Percentiles rank a stretch among this genome's conserved stretches.
These are phyloP conservation scores for Hamamelis virginiana DNA, from an alignment of 164 flowering plant genomes.

Conservation along the genomic window DNA sequence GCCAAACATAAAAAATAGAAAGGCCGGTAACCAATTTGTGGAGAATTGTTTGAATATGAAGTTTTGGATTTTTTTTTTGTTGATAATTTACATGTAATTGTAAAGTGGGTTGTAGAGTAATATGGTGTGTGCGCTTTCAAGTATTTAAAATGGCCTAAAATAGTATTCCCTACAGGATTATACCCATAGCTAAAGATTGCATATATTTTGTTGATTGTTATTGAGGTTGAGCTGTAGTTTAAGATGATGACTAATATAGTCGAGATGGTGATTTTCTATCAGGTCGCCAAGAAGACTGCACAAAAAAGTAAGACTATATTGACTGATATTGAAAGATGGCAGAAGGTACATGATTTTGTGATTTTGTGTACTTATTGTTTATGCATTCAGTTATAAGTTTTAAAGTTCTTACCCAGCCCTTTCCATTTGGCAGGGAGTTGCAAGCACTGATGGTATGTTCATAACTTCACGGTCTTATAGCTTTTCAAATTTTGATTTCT, in stretches of 20 bases:
- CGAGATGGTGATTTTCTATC: conserved; percentile 19
- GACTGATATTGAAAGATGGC: conserved; percentile 88
- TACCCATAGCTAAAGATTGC: background rate
- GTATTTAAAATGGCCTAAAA: background rate
- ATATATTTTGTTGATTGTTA: background rate
- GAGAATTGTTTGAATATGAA: too few relatives aligned
- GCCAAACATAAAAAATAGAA: too few relatives aligned
- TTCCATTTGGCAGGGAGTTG: conserved; percentile 77
- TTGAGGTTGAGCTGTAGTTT: background rate
- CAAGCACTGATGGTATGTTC: conserved; percentile 85
- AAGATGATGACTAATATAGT: conserved; percentile 1
- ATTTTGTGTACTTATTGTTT: background rate
- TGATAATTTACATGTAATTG: too few relatives aligned
- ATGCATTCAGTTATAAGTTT: background rate
- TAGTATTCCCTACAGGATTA: background rate
- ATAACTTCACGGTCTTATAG: background rate
- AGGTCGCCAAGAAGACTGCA: conserved; percentile 93
- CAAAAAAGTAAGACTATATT: conserved; percentile 75
- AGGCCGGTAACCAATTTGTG: too few relatives aligned
- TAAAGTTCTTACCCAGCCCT: conserved; percentile 7
- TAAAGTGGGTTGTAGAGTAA: background rate
- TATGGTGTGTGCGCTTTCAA: background rate
- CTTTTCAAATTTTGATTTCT: background rate
- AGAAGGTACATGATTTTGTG: conserved; percentile 55
- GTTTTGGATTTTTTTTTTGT: too few relatives aligned